Conservation (phyloP, 768 basidiomycete genomes). For the Galerina sulciceps region DNA sequence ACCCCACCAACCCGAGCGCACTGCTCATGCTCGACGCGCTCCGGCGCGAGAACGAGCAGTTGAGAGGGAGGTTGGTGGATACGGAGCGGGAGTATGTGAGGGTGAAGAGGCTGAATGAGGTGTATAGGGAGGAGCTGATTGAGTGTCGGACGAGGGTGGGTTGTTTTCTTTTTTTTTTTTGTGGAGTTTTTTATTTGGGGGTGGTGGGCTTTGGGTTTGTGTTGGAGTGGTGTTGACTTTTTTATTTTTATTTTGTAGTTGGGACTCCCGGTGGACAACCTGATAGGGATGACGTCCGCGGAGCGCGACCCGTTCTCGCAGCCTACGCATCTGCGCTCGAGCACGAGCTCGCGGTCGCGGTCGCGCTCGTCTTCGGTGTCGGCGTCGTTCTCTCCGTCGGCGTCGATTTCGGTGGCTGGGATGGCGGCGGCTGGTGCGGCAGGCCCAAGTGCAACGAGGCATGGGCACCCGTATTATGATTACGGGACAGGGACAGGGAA, state of each 20-base stretch:
- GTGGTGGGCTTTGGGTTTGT: slow-evolving; percentile 1
- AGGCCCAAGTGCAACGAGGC: neutral
- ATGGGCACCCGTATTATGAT: neutral
- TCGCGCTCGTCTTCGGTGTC: slow-evolving; percentile 33
- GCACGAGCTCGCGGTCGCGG: too few relatives aligned
- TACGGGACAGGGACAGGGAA: too few relatives aligned
- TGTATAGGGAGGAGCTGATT: slow-evolving; percentile 85
- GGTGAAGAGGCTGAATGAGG: slow-evolving; percentile 75
- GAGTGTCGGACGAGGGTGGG: slow-evolving; percentile 77
- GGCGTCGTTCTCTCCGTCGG: slow-evolving; percentile 48
- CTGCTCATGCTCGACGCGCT: slow-evolving; percentile 78
- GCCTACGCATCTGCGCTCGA: slow-evolving; percentile 65
- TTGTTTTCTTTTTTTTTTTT: slow-evolving; percentile 17
- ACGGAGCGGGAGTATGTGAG: slow-evolving; percentile 81
- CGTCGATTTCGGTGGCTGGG: slow-evolving; percentile 6
- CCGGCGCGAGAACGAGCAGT: slow-evolving; percentile 77
- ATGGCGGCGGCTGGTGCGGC: neutral
- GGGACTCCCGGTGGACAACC: slow-evolving; percentile 76
- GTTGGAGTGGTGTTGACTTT: neutral
- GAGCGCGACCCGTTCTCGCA: slow-evolving; percentile 68
- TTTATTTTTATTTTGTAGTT: slow-evolving; percentile 45
- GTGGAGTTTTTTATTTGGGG: neutral
- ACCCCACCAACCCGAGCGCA: slow-evolving; percentile 39
- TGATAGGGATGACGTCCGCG: slow-evolving; percentile 69
- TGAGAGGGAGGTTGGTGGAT: slow-evolving; percentile 68